Evolutionary conservation across 1,284 basidiomycete species (phyloP).

Genomic region (Ganoderma resinaceum): DNA sequence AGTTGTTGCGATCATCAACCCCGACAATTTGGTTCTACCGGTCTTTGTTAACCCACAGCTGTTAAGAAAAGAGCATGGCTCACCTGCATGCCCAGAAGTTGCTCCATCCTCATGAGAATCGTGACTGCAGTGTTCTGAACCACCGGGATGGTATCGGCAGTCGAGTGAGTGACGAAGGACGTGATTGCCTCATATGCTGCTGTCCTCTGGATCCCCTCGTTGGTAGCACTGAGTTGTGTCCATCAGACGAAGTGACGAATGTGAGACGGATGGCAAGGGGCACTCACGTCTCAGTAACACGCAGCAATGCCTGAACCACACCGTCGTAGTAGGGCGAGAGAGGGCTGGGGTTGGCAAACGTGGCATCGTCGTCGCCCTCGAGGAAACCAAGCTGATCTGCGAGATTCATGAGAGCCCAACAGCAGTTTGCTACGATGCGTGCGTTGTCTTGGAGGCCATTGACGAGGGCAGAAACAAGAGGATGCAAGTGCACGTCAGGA

Average conservation of each 20-base stretch:
- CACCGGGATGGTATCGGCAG: slow-evolving; percentile 82
- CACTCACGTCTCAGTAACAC: slow-evolving; percentile 84
- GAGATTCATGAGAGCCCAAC: slow-evolving; percentile 97
- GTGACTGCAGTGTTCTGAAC: slow-evolving; percentile 87
- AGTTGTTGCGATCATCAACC: slow-evolving; percentile 96
- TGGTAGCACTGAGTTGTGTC: slow-evolving; percentile 63
- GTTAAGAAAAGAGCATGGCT: slow-evolving; percentile 19
- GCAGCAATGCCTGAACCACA: slow-evolving; percentile 82
- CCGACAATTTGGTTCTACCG: slow-evolving; percentile 91
- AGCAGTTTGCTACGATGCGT: slow-evolving; percentile 93
- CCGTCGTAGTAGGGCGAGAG: slow-evolving; percentile 92
- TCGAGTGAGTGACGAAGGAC: slow-evolving; percentile 84
- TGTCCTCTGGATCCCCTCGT: slow-evolving; percentile 93
- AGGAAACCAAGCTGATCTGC: slow-evolving; percentile 80
- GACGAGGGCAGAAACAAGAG: slow-evolving; percentile 86
- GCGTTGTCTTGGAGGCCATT: slow-evolving; percentile 84
- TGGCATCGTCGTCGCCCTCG: slow-evolving; percentile 63
- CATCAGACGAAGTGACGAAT: slow-evolving; percentile 19
- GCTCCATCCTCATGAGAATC: slow-evolving; percentile 90
- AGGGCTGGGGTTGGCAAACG: slow-evolving; percentile 64
- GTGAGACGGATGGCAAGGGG: slow-evolving; percentile 1
- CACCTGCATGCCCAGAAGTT: slow-evolving; percentile 83
- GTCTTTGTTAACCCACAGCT: neutral
- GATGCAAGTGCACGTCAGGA: slow-evolving; percentile 88
- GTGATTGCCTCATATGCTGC: slow-evolving; percentile 97